phyloP scores from a whole-genome alignment of 371 early-diverging fungal species.

The Basidiobolus meristosporus region DNA sequence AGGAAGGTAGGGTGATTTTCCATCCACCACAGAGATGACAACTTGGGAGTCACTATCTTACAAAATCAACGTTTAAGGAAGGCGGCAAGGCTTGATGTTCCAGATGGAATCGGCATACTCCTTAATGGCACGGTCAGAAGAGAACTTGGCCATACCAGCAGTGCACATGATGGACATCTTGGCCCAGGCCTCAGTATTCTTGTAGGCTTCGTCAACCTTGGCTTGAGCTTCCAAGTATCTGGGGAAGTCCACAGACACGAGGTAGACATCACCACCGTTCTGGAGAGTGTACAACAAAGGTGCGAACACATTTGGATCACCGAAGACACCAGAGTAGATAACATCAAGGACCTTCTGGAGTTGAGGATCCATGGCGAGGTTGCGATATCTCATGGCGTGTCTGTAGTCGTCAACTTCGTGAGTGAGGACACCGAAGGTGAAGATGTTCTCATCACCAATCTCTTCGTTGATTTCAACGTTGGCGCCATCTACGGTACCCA shows the following conservation, averaged over 20 bases:
- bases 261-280: conserved; percentile 67
- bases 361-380: conserved; percentile 41
- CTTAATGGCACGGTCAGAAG: conserved; percentile 58
- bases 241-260: conserved; percentile 66
- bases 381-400: conserved; percentile 56
- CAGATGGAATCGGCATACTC: conserved; percentile 79
- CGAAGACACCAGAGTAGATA: conserved; percentile 58
- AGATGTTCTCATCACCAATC: conserved; percentile 84
- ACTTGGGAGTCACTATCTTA: too few relatives aligned
- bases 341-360: conserved; percentile 52
- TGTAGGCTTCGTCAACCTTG: conserved; percentile 53
- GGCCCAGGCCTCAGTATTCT: conserved; percentile 54
- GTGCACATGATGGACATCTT: conserved; percentile 70
- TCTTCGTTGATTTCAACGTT: conserved; percentile 90
- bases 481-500: conserved; percentile 76
- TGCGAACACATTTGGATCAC: conserved; percentile 48
- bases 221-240: conserved; percentile 48
- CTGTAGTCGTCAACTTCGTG: conserved; percentile 78
- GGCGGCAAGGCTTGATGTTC: conserved; percentile 31
- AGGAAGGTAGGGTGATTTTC: too few relatives aligned
- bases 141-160: conserved; percentile 82
- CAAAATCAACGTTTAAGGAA: too few relatives aligned
- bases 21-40: too few relatives aligned
- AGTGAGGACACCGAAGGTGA: conserved; percentile 72
- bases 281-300: conserved; percentile 59